Evolutionary conservation across 371 early-diverging fungal genomes (phyloP), one percentile per base, ranked within the genome.

Genomic region (Smittium culicis): DNA sequence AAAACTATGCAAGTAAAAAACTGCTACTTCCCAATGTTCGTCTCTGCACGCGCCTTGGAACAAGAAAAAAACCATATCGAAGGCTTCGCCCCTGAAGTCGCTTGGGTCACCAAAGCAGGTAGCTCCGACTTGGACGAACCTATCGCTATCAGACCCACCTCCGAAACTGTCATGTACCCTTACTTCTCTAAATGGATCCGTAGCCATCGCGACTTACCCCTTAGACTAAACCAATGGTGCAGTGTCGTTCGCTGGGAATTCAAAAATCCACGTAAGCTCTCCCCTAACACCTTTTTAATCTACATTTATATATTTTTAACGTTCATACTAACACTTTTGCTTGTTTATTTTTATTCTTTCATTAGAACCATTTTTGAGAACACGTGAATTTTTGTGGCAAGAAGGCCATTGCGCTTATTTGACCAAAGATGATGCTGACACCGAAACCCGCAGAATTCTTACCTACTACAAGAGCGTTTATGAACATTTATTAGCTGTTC

Each of bases 231-330:
- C 83, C 99, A 99, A 82, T 99, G 99, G 99, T 98, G 98, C 83
- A 97, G 94, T 75, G 99, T 99, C 67, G 96, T 99, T 55, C 89
- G 99, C 71, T 99, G 99, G 99, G 99, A 99, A 83, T 97, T 99
- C 80, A 99, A 99, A 83, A 89, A 98, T 77, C 98, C 99, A 65
- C 94, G 62, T 62, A 62, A 62, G 62, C n/a, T n/a, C n/a, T n/a
- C n/a, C n/a, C n/a, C 45, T 20, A 45, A 45, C 45, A 14, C 20
- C 20, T 14, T 45, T 45, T 45, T 45, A 45, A 8, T 14, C 45
- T 20, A 45, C 45, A 8, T 20, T 45, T 45, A 8, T 8, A 45
- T 14, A 45, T 45, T 14, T 45, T n/a, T n/a, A n/a, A n/a, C n/a
- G n/a, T n/a, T n/a, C n/a, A n/a, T n/a, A n/a, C n/a, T n/a, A n/a